These are phyloP conservation scores for Monilinia fructicola DNA, from an alignment of 2,329 filamentous ascomycete genomes.

Conservation along the genomic window DNA sequence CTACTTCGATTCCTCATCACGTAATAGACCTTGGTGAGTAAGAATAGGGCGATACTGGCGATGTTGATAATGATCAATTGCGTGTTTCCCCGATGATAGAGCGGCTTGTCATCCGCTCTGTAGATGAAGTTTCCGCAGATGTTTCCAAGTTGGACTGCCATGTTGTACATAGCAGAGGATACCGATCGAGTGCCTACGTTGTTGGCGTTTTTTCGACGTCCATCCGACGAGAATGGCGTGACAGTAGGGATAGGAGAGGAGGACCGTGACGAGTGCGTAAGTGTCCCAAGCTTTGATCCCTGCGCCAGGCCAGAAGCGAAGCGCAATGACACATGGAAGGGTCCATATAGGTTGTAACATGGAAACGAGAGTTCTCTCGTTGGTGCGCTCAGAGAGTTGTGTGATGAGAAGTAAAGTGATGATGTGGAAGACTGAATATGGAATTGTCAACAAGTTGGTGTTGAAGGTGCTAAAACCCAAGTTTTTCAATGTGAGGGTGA, in stretches of 20 bases:
- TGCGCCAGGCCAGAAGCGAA: constrained; percentile 39
- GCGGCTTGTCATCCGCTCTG: constrained; percentile 51
- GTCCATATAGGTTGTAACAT: constrained; percentile 44
- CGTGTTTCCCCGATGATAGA: constrained; percentile 58
- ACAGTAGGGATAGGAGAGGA: constrained; percentile 37
- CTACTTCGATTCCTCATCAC: constrained; percentile 46
- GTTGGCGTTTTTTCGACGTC: constrained; percentile 57
- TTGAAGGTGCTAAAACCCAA: constrained; percentile 44
- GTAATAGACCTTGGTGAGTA: constrained; percentile 52
- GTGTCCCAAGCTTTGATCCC: constrained; percentile 40
- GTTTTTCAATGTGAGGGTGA: constrained; percentile 52
- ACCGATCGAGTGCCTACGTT: constrained; percentile 62
- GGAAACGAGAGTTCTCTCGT: constrained; percentile 43
- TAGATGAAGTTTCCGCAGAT: constrained; percentile 49
- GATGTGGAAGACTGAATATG: constrained; percentile 48
- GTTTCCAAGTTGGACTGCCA: constrained; percentile 45
- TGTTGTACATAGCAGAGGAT: constrained; percentile 61
- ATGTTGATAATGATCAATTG: constrained; percentile 53
- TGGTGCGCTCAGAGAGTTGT: constrained; percentile 46
- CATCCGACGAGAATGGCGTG: constrained; percentile 43
- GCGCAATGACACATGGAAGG: constrained; percentile 43
- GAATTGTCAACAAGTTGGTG: constrained; percentile 49
- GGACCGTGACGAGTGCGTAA: constrained; percentile 42
- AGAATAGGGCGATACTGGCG: constrained; percentile 49
- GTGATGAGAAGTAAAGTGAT: constrained; percentile 48